phyloP scores from a whole-genome alignment of 805 yeast genomes.

The Cyberlindnera samutprakarnensis region DNA sequence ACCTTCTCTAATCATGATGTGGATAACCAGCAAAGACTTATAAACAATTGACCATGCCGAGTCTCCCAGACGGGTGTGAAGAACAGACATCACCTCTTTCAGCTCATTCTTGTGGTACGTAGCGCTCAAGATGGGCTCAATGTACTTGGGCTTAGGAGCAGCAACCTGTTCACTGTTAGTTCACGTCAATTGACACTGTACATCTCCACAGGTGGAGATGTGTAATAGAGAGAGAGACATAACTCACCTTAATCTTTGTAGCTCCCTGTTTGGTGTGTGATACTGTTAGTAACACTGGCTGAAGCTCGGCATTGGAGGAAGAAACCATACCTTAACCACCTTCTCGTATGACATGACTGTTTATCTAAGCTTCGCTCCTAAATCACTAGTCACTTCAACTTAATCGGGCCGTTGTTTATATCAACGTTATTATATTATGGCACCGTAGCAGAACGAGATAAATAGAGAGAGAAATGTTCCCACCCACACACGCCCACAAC shows the following conservation, averaged over 20 bases:
- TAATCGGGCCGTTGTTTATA: background rate
- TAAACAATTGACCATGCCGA: conserved; percentile 88
- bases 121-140: conserved; percentile 77
- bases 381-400: too few relatives aligned
- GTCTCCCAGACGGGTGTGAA: conserved; percentile 59
- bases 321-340: conserved; percentile 49
- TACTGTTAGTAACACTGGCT: background rate
- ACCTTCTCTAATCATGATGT: conserved; percentile 91
- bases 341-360: conserved; percentile 55
- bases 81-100: conserved; percentile 57
- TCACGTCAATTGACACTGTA: too few relatives aligned
- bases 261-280: conserved; percentile 38
- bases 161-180: conserved; percentile 65
- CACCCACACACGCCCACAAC: too few relatives aligned
- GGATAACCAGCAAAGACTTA: conserved; percentile 78
- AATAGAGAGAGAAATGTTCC: too few relatives aligned
- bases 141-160: conserved; percentile 95
- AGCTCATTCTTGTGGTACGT: conserved; percentile 39
- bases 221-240: too few relatives aligned
- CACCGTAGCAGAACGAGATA: too few relatives aligned
- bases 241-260: conserved; percentile 49
- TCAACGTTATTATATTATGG: background rate
- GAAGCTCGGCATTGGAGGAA: background rate
- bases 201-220: too few relatives aligned
- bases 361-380: too few relatives aligned